Conservation (phyloP, 371 early-diverging fungal genomes). For the Mortierella sp. region DNA sequence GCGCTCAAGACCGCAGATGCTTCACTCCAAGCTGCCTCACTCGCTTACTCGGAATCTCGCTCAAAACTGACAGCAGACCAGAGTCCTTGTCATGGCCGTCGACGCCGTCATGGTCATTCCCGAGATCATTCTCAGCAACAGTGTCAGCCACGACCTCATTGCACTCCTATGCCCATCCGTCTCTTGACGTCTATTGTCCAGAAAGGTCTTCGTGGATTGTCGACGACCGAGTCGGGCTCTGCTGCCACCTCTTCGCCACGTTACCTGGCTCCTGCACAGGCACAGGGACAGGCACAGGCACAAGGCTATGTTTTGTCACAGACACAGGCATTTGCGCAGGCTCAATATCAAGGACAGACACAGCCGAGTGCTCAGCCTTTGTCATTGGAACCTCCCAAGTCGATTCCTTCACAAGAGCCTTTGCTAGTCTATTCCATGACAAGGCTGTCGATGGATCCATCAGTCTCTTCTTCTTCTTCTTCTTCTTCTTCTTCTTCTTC, state of each 20-base stretch:
- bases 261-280: background rate
- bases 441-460: constrained; percentile 1
- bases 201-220: too few species aligned
- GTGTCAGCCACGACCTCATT: background rate
- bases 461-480: background rate
- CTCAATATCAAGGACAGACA: background rate
- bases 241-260: background rate
- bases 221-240: background rate
- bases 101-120: constrained; percentile 1
- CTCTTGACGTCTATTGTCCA: background rate
- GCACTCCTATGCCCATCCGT: background rate
- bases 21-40: background rate
- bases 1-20: background rate
- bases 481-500: background rate
- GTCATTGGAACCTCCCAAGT: background rate
- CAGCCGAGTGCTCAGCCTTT: background rate
- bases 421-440: constrained; percentile 25
- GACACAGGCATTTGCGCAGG: background rate
- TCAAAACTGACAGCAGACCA: too few species aligned
- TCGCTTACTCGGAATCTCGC: too few species aligned
- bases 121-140: background rate
- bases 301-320: background rate
- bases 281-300: background rate
- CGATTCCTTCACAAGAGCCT: constrained; percentile 18
- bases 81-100: background rate